Base-by-base conservation (phyloP, 257 asterid species). In the Nicotiana tomentosiformis region DNA sequence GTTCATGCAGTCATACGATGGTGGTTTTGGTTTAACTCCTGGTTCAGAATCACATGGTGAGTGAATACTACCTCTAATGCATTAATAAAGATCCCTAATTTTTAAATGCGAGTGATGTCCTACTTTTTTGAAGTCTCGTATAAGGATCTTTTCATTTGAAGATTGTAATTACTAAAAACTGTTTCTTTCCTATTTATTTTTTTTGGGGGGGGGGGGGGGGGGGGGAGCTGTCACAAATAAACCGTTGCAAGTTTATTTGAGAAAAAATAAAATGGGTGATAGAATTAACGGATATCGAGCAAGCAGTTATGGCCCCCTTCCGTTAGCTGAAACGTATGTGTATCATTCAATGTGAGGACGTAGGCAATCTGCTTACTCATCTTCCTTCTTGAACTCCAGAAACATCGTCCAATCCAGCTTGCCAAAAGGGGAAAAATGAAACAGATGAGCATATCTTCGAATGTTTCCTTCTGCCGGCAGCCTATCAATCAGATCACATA, bases 11-110 rank as follows among this genome's bases (percentile, higher is more conserved):
- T 94, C 99, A 79, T 96, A 96, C 82, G 99, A 94, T 83, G 99
- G 99, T 86, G 98, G 98, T 35, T 94, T 94, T 89, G 97, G 99
- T 39, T 85, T 96, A 87, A 85, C 87, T 82, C 98, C 99, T 84
- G 97, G 97, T 74, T 87, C 97, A 64, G 99, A 96, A 91, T 90
- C 98, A 84, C 99, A 94, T 89, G 99, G 98, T 96, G 90, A 90
- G 98, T 89, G 83, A 83, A 84, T 83, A 66, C 72, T 79, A 67
- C 83, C 77, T 68, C 29, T 65, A 1, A 77, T 65, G 39, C 46
- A 66, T 76, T 37, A 61, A 5, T 9, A 37, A 16, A 20, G 62
- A 74, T 74, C 43, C 80, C 62, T 20, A 49, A 37, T 74, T 49
- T 23, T 72, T 72, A 46, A 12, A 20, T 72, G 61, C 37, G 23